phyloP scores from a whole-genome alignment of 2,329 filamentous ascomycete species.

The Pseudogymnoascus sp. region DNA sequence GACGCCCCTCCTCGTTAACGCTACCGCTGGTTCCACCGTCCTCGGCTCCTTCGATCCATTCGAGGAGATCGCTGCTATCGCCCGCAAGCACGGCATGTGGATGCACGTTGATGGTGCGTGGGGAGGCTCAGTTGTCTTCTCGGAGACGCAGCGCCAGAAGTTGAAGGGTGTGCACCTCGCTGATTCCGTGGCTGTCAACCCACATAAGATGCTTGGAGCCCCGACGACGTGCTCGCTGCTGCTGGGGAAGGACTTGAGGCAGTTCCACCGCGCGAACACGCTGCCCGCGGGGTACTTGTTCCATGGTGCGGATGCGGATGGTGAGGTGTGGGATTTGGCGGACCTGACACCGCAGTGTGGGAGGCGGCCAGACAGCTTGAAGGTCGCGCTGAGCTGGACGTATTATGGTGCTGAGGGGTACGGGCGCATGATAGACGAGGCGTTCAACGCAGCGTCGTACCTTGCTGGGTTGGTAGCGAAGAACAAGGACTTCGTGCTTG shows the following conservation, averaged over 20 bases:
- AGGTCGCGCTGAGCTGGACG: conserved; percentile 80
- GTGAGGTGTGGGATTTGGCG: conserved; percentile 76
- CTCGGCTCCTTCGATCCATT: conserved; percentile 84
- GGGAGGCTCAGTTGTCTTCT: conserved; percentile 81
- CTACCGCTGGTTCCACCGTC: conserved; percentile 91
- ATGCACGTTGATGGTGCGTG: conserved; percentile 88
- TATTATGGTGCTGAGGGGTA: conserved; percentile 80
- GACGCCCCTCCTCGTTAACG: conserved; percentile 90
- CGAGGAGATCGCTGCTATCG: conserved; percentile 58
- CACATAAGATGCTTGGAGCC: conserved; percentile 94
- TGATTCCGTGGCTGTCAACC: conserved; percentile 78
- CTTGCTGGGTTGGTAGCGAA: conserved; percentile 53
- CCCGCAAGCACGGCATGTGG: conserved; percentile 69
- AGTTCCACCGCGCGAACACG: conserved; percentile 79
- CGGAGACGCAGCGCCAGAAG: conserved; percentile 51
- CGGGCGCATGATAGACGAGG: conserved; percentile 58
- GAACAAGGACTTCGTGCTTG: conserved; percentile 56
- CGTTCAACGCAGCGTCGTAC: conserved; percentile 62
- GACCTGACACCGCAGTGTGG: conserved; percentile 93
- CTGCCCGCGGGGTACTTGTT: conserved; percentile 82
- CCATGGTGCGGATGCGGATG: conserved; percentile 49
- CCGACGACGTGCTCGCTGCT: conserved; percentile 89
- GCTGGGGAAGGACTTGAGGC: conserved; percentile 63
- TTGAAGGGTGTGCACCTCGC: conserved; percentile 65
- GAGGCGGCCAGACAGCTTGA: conserved; percentile 73